Conservation (phyloP, 2,329 filamentous ascomycete species). For the Penicillium occitanis region DNA sequence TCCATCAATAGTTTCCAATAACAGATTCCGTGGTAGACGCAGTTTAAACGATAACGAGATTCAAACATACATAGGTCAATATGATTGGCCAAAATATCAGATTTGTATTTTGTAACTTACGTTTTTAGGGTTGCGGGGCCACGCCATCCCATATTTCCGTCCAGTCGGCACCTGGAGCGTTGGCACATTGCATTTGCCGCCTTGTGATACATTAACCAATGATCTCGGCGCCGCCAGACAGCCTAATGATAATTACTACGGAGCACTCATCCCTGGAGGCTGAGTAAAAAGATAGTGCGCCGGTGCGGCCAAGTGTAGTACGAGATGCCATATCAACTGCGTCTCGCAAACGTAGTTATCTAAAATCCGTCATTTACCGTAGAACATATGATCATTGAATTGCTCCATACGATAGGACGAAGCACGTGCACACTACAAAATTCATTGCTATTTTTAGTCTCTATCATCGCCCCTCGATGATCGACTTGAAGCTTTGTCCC, state of each 20-base stretch:
- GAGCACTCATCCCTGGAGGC: background rate
- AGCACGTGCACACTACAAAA: background rate
- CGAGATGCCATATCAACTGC: background rate
- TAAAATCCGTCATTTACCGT: background rate
- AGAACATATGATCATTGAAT: background rate
- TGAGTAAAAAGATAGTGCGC: background rate
- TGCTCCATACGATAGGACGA: background rate
- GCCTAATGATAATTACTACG: background rate
- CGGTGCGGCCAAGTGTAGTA: background rate
- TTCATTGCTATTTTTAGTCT: conserved; percentile 5
- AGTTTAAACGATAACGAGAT: background rate
- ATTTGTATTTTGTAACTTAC: background rate
- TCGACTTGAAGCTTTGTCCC: background rate
- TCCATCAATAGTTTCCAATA: background rate
- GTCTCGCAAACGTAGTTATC: background rate
- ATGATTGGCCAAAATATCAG: background rate
- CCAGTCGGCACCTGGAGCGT: background rate
- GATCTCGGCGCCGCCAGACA: background rate
- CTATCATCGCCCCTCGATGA: background rate
- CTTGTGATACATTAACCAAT: background rate
- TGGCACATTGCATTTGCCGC: background rate
- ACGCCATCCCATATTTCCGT: background rate
- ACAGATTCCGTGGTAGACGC: background rate
- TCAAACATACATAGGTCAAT: background rate
- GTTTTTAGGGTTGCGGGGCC: background rate